Conservation (phyloP, 139 green algal genomes). For the Tetratostichococcus sp. region DNA sequence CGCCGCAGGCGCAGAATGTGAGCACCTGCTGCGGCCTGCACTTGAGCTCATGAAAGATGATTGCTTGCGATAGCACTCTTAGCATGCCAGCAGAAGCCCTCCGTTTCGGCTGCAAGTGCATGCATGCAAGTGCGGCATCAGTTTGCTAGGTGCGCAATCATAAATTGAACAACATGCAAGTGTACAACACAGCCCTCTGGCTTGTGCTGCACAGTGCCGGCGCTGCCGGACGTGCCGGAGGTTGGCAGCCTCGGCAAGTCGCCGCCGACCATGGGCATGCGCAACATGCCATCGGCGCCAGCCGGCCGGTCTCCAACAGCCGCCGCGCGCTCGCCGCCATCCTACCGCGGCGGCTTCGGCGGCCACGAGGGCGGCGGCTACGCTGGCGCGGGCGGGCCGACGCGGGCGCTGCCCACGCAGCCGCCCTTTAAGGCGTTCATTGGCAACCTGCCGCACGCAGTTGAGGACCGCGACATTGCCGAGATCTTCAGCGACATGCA, state of each 20-base stretch:
- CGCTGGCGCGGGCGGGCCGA: background rate
- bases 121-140: too few relatives aligned
- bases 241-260: background rate
- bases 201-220: background rate
- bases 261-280: background rate
- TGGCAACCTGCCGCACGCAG: conserved; percentile 39
- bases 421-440: conserved; percentile 49
- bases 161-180: too few relatives aligned
- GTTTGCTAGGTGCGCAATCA: too few relatives aligned
- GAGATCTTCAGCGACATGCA: conserved; percentile 22
- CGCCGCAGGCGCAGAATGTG: conserved; percentile 6
- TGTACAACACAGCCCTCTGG: too few relatives aligned
- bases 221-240: background rate
- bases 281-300: background rate
- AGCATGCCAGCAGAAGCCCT: too few relatives aligned
- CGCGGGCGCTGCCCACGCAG: conserved; percentile 18
- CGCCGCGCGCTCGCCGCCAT: background rate
- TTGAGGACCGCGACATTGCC: conserved; percentile 11
- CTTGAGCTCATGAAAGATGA: too few relatives aligned
- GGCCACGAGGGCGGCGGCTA: background rate
- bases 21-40: background rate
- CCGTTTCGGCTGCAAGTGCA: too few relatives aligned
- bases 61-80: too few relatives aligned
- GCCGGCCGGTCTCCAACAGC: background rate
- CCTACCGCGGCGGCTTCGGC: background rate